These are phyloP conservation scores for Crithidia sp. DNA, from an alignment of 208 protist species.

Conservation along the genomic window DNA sequence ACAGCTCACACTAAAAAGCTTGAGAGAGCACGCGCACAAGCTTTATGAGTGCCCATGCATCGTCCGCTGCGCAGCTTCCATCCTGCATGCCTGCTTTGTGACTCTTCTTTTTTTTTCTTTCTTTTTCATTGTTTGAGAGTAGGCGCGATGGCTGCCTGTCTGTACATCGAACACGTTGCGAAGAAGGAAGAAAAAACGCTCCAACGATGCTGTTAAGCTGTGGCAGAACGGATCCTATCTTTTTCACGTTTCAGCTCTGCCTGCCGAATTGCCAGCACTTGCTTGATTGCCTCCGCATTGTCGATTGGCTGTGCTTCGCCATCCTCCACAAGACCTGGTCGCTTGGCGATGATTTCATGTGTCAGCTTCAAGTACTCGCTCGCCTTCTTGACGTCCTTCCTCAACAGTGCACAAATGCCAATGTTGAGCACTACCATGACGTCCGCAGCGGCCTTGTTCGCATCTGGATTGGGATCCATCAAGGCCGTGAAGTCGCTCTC, in stretches of 20 bases:
- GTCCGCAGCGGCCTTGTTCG: constrained; percentile 37
- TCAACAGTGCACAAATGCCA: constrained; percentile 69
- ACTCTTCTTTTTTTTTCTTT: too few relatives aligned
- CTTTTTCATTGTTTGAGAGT: too few relatives aligned
- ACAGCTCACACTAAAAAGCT: too few relatives aligned
- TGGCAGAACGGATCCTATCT: constrained; percentile 17
- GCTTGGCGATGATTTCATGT: constrained; percentile 62
- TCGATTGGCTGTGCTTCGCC: constrained; percentile 73
- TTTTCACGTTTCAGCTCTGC: constrained; percentile 53
- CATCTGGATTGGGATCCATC: constrained; percentile 34
- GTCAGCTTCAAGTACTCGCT: constrained; percentile 67
- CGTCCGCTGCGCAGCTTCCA: too few relatives aligned
- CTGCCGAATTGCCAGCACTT: constrained; percentile 63
- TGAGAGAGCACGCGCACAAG: too few relatives aligned
- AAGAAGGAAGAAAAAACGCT: background rate
- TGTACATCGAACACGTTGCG: background rate
- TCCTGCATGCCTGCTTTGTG: too few relatives aligned
- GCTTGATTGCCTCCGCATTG: constrained; percentile 53
- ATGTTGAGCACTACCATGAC: constrained; percentile 72
- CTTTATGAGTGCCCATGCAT: too few relatives aligned
- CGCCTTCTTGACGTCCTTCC: constrained; percentile 61
- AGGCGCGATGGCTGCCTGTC: background rate
- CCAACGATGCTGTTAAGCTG: background rate
- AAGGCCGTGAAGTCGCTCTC: constrained; percentile 57
- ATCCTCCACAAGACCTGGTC: constrained; percentile 56